A percentile compares a stretch with the other conserved stretches of the same genome.
phyloP scores from a whole-genome alignment of 345 rosid genomes.

The Eucalyptus sideroxylon region DNA sequence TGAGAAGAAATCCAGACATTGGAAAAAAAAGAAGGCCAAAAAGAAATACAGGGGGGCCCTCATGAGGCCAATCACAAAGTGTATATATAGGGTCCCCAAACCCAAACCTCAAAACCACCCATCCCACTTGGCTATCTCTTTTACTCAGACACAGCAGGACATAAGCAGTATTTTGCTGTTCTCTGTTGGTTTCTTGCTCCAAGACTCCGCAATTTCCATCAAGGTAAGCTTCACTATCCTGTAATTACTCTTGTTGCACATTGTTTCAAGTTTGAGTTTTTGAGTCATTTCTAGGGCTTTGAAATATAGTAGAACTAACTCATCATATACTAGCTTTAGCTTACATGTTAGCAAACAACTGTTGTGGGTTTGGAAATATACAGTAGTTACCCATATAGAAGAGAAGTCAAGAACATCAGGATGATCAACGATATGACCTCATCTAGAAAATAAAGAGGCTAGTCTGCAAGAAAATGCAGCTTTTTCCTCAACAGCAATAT shows the following conservation, averaged over 20 bases:
- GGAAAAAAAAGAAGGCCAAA: background rate
- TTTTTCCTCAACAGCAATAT: background rate
- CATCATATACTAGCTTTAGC: background rate
- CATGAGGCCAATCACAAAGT: conserved; percentile 1
- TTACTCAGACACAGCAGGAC: background rate
- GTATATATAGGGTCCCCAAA: conserved; percentile 22
- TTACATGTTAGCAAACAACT: background rate
- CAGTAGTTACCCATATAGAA: background rate
- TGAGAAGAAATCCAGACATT: background rate
- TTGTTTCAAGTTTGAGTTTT: background rate
- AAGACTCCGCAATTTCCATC: background rate
- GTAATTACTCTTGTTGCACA: background rate
- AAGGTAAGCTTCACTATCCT: background rate
- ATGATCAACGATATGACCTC: background rate
- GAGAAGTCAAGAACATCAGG: background rate
- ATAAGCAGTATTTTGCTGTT: background rate
- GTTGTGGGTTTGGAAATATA: background rate
- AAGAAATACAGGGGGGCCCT: background rate
- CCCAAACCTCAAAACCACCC: conserved; percentile 15
- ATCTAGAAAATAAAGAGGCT: background rate
- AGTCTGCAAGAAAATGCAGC: background rate
- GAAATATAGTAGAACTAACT: background rate
- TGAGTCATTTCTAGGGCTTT: background rate
- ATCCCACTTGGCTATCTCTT: background rate
- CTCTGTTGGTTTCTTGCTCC: background rate